Conservation (phyloP, 108 stramenopile genomes). For the Cyclotella distinguenda region DNA sequence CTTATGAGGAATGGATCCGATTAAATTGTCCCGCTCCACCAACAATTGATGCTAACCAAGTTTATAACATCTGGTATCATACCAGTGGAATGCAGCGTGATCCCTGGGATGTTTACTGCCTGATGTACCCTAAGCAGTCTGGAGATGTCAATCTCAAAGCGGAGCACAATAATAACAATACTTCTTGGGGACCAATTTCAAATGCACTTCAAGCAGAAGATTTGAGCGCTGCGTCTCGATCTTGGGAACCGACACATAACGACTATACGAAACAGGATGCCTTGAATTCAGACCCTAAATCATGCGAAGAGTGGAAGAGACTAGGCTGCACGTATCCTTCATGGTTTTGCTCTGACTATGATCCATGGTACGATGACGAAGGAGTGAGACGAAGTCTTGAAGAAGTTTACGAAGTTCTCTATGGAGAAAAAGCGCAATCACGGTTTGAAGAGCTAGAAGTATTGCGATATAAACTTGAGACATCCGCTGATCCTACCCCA, state of each 20-base stretch:
- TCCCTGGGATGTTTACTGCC: conserved; percentile 43
- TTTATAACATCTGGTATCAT: conserved; percentile 41
- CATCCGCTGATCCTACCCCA: conserved; percentile 44
- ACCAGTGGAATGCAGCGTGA: conserved; percentile 50
- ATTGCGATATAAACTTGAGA: conserved; percentile 7
- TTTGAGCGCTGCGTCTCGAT: conserved; percentile 9
- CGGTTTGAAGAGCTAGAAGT: conserved; percentile 29
- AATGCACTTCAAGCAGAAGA: conserved; percentile 1
- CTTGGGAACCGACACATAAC: conserved; percentile 19
- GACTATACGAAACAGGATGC: neutral
- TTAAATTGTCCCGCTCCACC: conserved; percentile 39
- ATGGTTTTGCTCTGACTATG: conserved; percentile 44
- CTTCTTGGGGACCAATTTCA: conserved; percentile 26
- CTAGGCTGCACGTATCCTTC: conserved; percentile 36
- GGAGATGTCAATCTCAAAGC: neutral
- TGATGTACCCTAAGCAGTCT: conserved; percentile 38
- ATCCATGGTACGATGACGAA: conserved; percentile 53
- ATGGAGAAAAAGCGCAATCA: conserved; percentile 41
- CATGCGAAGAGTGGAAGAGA: conserved; percentile 51
- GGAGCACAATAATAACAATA: conserved; percentile 16
- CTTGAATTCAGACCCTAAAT: conserved; percentile 25
- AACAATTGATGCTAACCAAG: conserved; percentile 33
- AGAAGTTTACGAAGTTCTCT: conserved; percentile 51
- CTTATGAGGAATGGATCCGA: conserved; percentile 45
- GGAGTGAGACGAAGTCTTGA: conserved; percentile 41